Evolutionary conservation across 2,329 filamentous ascomycete genomes (phyloP), one percentile per base, ranked within the genome.

Genomic region (Cladosporium austrohemisphaericum): DNA sequence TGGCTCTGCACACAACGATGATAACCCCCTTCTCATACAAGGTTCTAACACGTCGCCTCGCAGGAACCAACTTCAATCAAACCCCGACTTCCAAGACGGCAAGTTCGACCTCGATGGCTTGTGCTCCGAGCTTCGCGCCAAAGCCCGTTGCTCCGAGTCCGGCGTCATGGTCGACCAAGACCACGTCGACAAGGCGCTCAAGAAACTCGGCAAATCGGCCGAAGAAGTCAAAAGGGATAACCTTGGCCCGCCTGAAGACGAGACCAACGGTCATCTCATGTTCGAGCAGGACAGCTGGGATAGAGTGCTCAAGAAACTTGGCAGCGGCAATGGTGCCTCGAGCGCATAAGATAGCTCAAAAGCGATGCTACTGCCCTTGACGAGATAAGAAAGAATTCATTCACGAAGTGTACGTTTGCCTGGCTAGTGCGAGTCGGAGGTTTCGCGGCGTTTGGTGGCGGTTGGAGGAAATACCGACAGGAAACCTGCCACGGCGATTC

Each of bases 61-160:
- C 64, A 96, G 92, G 93, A 90, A 95, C 69, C 89, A 88, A 71
- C 71, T 96, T 18, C 88, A 94, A 72, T 81, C 79, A 28, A 94
- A 90, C 68, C 84, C 89, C 52, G 90, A 86, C 66, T 93, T 95
- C 59, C 86, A 91, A 64, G 87, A 81, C 51, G 91, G 91, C 59
- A 91, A 94, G 59, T 89, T 97, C 57, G 93, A 98, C 58, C 85
- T 98, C 41, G 93, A 98, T 64, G 84, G 85, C 26, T 79, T 98
- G 19, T 98, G 93, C 72, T 86, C 86, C 4, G 91, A 98, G 65
- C 80, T 98, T 11, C 88, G 92, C 56, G 88, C 91, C 67, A 98
- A 98, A 73, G 93, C 93, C 51, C 93, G 92, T 65, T 98, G 93
- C 68, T 95, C 90, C 0, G 88, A 95, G 58, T 85, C 79, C 14